phyloP scores from a whole-genome alignment of 2,329 filamentous ascomycete species.

The Pseudogymnoascus sp. region DNA sequence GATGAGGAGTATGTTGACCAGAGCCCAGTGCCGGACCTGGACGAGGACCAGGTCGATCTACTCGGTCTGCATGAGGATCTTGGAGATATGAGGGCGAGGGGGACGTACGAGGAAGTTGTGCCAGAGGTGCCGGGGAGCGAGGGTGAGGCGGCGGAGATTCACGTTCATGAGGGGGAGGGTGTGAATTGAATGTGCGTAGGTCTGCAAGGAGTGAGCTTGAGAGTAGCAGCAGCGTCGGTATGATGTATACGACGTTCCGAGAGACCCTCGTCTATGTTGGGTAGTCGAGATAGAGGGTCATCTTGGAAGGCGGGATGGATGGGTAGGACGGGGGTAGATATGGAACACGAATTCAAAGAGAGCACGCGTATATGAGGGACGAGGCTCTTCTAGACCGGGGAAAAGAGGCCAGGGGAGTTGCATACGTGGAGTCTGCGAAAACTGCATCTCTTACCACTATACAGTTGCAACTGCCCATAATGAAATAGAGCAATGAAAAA shows the following conservation, averaged over 20 bases:
- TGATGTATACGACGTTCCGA: neutral
- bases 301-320: neutral
- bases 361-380: neutral
- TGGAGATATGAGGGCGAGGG: constrained; percentile 7
- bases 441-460: neutral
- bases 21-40: constrained; percentile 23
- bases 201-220: constrained; percentile 5
- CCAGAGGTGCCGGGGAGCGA: constrained; percentile 13
- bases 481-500: neutral
- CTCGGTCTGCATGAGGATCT: constrained; percentile 18
- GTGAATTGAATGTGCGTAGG: constrained; percentile 17
- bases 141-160: constrained; percentile 26
- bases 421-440: constrained; percentile 3
- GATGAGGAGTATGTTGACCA: constrained; percentile 22
- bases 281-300: neutral
- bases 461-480: neutral
- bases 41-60: constrained; percentile 18
- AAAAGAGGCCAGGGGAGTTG: neutral
- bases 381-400: neutral
- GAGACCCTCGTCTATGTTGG: constrained; percentile 11
- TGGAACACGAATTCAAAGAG: constrained; percentile 1
- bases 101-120: neutral
- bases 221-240: neutral
- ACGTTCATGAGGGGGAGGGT: constrained; percentile 26
- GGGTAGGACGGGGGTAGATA: neutral